A percentile compares a stretch with the other conserved stretches of the same genome.
Evolutionary conservation across 345 rosid genomes (phyloP).

Genomic region (Gossypioides kirkii): DNA sequence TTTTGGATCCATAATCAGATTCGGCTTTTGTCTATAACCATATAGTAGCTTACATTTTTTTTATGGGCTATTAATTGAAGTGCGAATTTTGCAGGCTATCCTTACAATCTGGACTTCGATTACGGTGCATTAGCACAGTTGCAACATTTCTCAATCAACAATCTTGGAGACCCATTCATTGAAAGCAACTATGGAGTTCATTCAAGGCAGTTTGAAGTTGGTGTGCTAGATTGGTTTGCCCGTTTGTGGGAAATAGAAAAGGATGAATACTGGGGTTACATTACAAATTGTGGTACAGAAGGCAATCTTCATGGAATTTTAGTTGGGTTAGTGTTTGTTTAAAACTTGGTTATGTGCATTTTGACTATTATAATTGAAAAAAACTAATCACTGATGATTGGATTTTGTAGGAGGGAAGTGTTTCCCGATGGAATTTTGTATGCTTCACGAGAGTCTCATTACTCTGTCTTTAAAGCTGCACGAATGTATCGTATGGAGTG

Average conservation of each 20-base stretch:
- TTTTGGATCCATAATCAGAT: neutral
- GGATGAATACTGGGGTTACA: conserved; percentile 95
- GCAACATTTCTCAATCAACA: conserved; percentile 95
- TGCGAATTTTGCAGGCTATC: conserved; percentile 64
- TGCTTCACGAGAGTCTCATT: conserved; percentile 83
- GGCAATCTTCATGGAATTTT: conserved; percentile 99
- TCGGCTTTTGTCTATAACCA: neutral
- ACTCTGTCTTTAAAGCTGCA: conserved; percentile 92
- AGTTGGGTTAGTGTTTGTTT: conserved; percentile 58
- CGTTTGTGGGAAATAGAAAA: conserved; percentile 97
- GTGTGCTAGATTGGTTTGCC: conserved; percentile 99
- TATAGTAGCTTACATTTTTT: neutral
- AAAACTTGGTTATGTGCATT: neutral
- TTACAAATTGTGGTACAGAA: conserved; percentile 96
- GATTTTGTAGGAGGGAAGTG: conserved; percentile 65
- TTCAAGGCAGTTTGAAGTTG: conserved; percentile 96
- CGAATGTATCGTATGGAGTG: conserved; percentile 96
- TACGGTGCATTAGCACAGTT: conserved; percentile 90
- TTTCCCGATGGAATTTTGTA: conserved; percentile 88
- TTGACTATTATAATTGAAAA: neutral
- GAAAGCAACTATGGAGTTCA: conserved; percentile 98
- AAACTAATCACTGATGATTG: neutral
- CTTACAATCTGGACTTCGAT: conserved; percentile 90
- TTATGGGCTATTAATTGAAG: neutral
- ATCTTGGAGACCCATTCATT: conserved; percentile 95